phyloP scores from a whole-genome alignment of 2,329 filamentous ascomycete species.

The Elsinoe necatrix region DNA sequence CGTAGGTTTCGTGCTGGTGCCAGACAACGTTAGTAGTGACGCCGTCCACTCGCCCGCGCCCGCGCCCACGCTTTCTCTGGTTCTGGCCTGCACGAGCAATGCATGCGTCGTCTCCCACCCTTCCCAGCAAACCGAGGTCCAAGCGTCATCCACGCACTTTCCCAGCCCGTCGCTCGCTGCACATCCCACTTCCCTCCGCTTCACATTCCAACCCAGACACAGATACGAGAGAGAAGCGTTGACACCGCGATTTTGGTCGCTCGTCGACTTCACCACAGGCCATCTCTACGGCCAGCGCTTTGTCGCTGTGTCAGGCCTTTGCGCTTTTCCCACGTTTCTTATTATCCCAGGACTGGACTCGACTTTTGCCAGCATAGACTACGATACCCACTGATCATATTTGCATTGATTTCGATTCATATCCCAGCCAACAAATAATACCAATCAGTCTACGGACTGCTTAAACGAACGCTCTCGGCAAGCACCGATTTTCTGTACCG shows the following conservation, averaged over 20 bases:
- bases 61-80: neutral
- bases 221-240: conserved; percentile 17
- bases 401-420: conserved; percentile 16
- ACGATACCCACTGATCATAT: conserved; percentile 15
- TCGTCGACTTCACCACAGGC: conserved; percentile 21
- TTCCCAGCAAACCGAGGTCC: neutral
- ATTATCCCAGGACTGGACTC: conserved; percentile 2
- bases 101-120: conserved; percentile 3
- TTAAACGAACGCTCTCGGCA: conserved; percentile 8
- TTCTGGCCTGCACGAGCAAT: neutral
- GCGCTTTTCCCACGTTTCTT: conserved; percentile 19
- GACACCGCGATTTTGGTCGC: conserved; percentile 36
- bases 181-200: conserved; percentile 15
- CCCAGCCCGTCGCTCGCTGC: conserved; percentile 12
- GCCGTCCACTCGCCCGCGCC: neutral
- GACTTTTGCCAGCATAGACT: conserved; percentile 12
- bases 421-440: conserved; percentile 18
- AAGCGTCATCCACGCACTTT: conserved; percentile 14
- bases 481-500: conserved; percentile 11
- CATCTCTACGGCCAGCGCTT: conserved; percentile 29
- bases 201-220: conserved; percentile 19
- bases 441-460: conserved; percentile 15
- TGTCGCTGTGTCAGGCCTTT: conserved; percentile 29
- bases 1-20: neutral
- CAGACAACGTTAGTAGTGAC: neutral